phyloP scores from a whole-genome alignment of 768 basidiomycete genomes.

The Clitopilus passeckerianus region DNA sequence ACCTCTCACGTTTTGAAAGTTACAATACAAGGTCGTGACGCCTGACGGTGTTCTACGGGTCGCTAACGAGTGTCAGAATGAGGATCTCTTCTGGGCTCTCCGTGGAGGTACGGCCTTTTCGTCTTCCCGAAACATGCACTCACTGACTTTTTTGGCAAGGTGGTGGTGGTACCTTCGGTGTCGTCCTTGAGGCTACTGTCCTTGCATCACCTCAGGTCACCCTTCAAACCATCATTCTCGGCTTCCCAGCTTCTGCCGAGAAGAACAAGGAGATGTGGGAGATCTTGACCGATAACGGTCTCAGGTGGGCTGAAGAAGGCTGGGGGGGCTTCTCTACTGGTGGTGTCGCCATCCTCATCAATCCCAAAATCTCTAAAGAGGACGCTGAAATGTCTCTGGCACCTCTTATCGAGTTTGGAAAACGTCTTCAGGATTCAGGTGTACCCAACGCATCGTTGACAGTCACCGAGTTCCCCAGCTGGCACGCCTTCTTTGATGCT shows the following conservation, averaged over 20 bases:
- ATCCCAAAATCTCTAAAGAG: slow-evolving; percentile 29
- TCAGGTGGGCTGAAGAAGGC: slow-evolving; percentile 39
- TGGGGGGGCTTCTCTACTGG: slow-evolving; percentile 41
- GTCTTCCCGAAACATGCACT: background rate
- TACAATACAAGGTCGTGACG: slow-evolving; percentile 49
- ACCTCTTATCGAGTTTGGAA: slow-evolving; percentile 32
- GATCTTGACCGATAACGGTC: slow-evolving; percentile 30
- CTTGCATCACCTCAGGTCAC: slow-evolving; percentile 30
- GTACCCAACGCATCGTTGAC: slow-evolving; percentile 20
- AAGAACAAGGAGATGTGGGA: slow-evolving; percentile 28
- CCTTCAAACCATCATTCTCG: slow-evolving; percentile 30
- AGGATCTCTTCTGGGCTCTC: slow-evolving; percentile 52
- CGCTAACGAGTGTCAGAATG: slow-evolving; percentile 44
- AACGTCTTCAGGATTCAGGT: slow-evolving; percentile 17
- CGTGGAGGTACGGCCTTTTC: slow-evolving; percentile 28
- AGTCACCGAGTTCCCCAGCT: slow-evolving; percentile 36
- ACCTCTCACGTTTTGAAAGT: slow-evolving; percentile 15
- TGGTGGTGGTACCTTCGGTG: slow-evolving; percentile 44
- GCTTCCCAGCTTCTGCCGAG: slow-evolving; percentile 19
- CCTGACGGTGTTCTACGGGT: slow-evolving; percentile 42
- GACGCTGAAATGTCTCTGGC: slow-evolving; percentile 36
- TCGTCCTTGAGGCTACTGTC: slow-evolving; percentile 32
- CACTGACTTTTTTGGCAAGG: slow-evolving; percentile 19
- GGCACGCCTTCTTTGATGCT: slow-evolving; percentile 30
- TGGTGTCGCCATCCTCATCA: slow-evolving; percentile 36